phyloP scores from a whole-genome alignment of 208 protist species.

The Leptomonas pyrrhocoris region DNA sequence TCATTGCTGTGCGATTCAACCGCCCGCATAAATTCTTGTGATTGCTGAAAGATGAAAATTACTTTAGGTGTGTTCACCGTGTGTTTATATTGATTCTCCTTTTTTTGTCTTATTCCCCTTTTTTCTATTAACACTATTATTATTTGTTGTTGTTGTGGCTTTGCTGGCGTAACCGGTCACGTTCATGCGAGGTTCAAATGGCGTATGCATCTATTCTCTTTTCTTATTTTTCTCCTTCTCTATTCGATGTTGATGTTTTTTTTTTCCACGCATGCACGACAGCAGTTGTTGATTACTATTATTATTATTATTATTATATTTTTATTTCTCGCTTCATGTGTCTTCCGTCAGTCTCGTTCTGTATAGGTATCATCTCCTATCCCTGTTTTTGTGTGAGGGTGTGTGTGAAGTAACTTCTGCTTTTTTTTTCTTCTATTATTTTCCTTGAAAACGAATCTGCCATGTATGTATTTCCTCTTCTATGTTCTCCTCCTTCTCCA shows the following conservation, averaged over 20 bases:
- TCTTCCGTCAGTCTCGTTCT: background rate
- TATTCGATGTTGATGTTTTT: background rate
- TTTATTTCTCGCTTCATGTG: background rate
- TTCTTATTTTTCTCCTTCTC: background rate
- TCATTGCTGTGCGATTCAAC: too few species aligned
- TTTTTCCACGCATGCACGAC: too few species aligned
- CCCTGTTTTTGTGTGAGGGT: background rate
- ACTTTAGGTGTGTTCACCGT: too few species aligned
- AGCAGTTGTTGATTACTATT: background rate
- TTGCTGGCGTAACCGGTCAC: background rate
- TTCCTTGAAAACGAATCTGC: background rate
- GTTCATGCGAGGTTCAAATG: too few species aligned
- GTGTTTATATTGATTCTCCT: too few species aligned
- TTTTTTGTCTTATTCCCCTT: too few species aligned
- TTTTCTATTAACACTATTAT: too few species aligned
- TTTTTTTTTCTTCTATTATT: background rate
- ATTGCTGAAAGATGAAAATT: too few species aligned
- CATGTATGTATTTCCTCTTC: background rate
- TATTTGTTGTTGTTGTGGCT: background rate
- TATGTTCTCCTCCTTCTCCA: background rate
- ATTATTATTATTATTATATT: background rate
- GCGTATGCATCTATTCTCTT: background rate
- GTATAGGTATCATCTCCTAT: background rate
- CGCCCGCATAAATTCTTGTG: too few species aligned
- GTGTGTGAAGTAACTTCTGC: background rate